These are phyloP conservation scores for Candida andamanensis DNA, from an alignment of 805 yeast species.

Conservation along the genomic window DNA sequence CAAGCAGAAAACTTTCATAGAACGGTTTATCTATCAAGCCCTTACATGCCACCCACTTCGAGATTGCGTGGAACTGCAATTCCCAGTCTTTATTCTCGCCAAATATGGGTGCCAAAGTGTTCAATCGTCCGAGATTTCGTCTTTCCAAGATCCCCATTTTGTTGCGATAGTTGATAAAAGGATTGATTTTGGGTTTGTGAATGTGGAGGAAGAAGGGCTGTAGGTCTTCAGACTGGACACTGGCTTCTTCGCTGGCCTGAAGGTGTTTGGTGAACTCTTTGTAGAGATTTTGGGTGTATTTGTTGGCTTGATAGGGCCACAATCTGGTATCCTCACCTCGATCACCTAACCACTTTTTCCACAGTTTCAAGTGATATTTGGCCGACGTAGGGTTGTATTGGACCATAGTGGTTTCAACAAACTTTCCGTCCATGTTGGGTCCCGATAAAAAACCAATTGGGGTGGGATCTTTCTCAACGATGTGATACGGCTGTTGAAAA, in stretches of 20 bases:
- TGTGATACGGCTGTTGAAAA: constrained; percentile 29
- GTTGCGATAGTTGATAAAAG: constrained; percentile 17
- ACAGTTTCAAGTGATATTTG: constrained; percentile 12
- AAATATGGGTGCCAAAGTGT: constrained; percentile 5
- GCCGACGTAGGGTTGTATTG: constrained; percentile 23
- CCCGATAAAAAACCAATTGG: constrained; percentile 9
- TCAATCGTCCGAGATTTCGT: constrained; percentile 20
- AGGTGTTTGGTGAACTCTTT: constrained; percentile 13
- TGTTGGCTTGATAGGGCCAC: constrained; percentile 25
- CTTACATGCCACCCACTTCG: constrained; percentile 27
- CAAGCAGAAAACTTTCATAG: not conserved
- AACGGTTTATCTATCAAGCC: constrained; percentile 11
- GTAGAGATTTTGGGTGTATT: constrained; percentile 19
- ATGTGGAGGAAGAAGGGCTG: constrained; percentile 26
- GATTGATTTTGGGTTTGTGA: constrained; percentile 29
- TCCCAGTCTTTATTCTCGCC: constrained; percentile 28
- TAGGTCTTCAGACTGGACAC: constrained; percentile 12
- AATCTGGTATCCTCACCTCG: constrained; percentile 24
- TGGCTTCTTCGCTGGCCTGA: not conserved
- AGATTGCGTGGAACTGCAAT: constrained; percentile 26
- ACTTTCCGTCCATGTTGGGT: constrained; percentile 9
- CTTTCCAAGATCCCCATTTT: constrained; percentile 15
- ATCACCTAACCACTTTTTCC: constrained; percentile 21
- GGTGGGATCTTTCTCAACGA: constrained; percentile 16
- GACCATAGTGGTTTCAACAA: constrained; percentile 26